Evolutionary conservation across 345 rosid genomes (phyloP).

Genomic region (Pistacia vera): DNA sequence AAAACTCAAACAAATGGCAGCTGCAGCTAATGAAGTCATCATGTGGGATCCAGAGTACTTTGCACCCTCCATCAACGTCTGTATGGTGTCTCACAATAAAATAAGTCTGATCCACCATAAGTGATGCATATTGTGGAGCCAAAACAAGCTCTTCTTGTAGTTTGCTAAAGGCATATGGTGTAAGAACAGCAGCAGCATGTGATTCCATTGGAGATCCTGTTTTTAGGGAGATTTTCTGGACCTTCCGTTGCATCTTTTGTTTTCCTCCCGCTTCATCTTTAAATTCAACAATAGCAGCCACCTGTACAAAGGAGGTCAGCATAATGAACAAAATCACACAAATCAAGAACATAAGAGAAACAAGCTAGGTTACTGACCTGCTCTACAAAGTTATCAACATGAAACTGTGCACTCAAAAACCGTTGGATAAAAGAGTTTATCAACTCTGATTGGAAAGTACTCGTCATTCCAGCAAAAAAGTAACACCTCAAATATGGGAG

Average conservation of each 20-base stretch:
- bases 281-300: conserved; percentile 43
- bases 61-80: conserved; percentile 48
- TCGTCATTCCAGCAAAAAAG: conserved; percentile 55
- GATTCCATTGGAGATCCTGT: conserved; percentile 67
- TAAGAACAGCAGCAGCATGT: conserved; percentile 58
- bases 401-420: conserved; percentile 46
- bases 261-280: conserved; percentile 43
- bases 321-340: neutral
- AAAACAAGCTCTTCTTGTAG: conserved; percentile 66
- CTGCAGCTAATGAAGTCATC: conserved; percentile 62
- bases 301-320: conserved; percentile 28
- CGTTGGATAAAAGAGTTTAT: conserved; percentile 48
- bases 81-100: conserved; percentile 59
- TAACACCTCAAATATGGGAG: conserved; percentile 54
- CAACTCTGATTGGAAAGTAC: conserved; percentile 44
- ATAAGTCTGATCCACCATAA: conserved; percentile 47
- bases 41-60: conserved; percentile 55
- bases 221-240: conserved; percentile 48
- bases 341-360: conserved; percentile 3
- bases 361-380: conserved; percentile 31
- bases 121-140: conserved; percentile 64
- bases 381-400: conserved; percentile 44
- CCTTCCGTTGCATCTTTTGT: conserved; percentile 40
- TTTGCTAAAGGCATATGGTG: conserved; percentile 57
- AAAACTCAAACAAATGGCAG: conserved; percentile 55